A percentile compares a stretch with the other conserved stretches of the same genome.
phyloP scores from a whole-genome alignment of 768 basidiomycete species.

The Saitozyma podzolica region DNA sequence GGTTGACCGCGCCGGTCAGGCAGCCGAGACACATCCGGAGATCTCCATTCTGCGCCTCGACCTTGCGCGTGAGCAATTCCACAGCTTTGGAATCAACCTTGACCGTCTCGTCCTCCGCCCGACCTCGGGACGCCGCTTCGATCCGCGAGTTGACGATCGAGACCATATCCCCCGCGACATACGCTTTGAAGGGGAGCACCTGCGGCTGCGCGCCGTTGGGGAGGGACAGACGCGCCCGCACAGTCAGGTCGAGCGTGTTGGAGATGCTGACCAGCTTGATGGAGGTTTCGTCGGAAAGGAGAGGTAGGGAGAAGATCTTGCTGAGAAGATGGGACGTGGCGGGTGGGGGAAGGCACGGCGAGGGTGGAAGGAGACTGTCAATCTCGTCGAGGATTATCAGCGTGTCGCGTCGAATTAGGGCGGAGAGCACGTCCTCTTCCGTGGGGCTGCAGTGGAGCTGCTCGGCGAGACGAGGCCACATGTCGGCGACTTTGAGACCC shows the following conservation, averaged over 20 bases:
- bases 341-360: conserved; percentile 32
- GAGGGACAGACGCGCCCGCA: conserved; percentile 47
- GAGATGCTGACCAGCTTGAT: conserved; percentile 52
- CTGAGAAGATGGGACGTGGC: conserved; percentile 47
- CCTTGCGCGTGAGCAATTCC: conserved; percentile 50
- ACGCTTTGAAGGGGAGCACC: conserved; percentile 51
- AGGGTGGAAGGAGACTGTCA: conserved; percentile 49
- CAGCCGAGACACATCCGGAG: conserved; percentile 51
- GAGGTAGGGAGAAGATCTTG: conserved; percentile 49
- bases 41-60: conserved; percentile 53
- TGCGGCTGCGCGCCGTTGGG: conserved; percentile 37
- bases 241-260: conserved; percentile 53
- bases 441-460: conserved; percentile 39
- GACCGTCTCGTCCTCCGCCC: conserved; percentile 18
- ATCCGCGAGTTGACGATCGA: conserved; percentile 50
- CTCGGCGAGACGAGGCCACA: conserved; percentile 46
- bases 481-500: conserved; percentile 42
- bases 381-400: conserved; percentile 53
- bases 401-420: conserved; percentile 23
- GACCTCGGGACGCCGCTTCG: conserved; percentile 11
- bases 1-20: conserved; percentile 41
- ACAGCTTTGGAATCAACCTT: conserved; percentile 51
- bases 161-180: conserved; percentile 47
- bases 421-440: conserved; percentile 23
- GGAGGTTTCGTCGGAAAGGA: conserved; percentile 16